These are phyloP conservation scores for Niebla homalea DNA, from an alignment of 495 filamentous ascomycete genomes.

Conservation along the genomic window DNA sequence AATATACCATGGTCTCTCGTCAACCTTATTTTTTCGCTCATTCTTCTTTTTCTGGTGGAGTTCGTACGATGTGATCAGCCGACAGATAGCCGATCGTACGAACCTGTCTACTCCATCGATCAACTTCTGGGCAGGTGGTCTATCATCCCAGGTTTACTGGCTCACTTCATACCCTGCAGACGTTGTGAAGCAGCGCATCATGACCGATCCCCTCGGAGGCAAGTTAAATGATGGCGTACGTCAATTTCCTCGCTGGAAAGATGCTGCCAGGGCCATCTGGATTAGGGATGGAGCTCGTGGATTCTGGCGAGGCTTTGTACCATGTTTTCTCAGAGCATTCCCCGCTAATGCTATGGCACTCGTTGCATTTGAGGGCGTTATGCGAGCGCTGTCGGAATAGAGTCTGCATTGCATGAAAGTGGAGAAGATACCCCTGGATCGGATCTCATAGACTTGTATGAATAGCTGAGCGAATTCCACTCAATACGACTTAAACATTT, in stretches of 20 bases:
- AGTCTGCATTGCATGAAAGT: no score
- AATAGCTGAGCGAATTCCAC: no score
- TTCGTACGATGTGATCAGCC: slow-evolving; percentile 71
- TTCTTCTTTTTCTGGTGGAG: slow-evolving; percentile 99
- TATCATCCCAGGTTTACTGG: slow-evolving; percentile 92
- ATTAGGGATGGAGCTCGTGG: slow-evolving; percentile 59
- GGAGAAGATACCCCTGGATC: no score
- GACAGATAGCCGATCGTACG: slow-evolving; percentile 50
- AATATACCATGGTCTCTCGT: slow-evolving; percentile 69
- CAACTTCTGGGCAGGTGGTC: slow-evolving; percentile 95
- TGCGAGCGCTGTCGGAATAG: slow-evolving; percentile 54
- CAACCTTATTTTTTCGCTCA: slow-evolving; percentile 76
- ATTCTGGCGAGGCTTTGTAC: slow-evolving; percentile 88
- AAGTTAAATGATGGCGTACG: slow-evolving; percentile 52
- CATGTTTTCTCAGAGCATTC: slow-evolving; percentile 87
- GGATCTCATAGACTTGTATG: no score
- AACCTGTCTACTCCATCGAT: slow-evolving; percentile 61
- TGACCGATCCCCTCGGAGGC: slow-evolving; percentile 80
- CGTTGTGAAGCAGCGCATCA: slow-evolving; percentile 94
- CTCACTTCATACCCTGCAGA: slow-evolving; percentile 80
- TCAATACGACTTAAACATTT: no score
- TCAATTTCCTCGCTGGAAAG: slow-evolving; percentile 61
- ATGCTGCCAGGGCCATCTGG: slow-evolving; percentile 67
- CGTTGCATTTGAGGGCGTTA: slow-evolving; percentile 83
- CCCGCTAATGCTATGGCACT: slow-evolving; percentile 92